phyloP scores from a whole-genome alignment of 257 asterid species.

The Nemophila menziesii region DNA sequence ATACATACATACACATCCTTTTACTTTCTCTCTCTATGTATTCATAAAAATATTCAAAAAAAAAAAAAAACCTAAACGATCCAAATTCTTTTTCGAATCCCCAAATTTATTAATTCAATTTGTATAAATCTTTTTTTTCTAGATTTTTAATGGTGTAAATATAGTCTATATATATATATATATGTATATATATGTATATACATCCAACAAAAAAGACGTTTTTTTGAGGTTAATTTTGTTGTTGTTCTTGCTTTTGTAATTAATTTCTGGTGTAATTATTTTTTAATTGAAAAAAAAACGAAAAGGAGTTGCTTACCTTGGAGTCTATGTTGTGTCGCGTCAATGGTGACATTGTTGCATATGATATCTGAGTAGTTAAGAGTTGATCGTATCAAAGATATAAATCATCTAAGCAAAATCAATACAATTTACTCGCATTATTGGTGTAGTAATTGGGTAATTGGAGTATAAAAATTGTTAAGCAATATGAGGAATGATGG shows the following conservation, averaged over 20 bases:
- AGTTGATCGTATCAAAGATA: background rate
- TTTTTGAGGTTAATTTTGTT: slow-evolving; percentile 37
- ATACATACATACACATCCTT: no score
- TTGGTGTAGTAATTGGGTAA: background rate
- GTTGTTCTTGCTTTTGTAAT: slow-evolving; percentile 30
- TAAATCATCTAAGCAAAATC: background rate
- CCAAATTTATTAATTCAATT: slow-evolving; percentile 24
- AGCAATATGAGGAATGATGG: slow-evolving; percentile 73
- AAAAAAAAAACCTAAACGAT: slow-evolving; percentile 17
- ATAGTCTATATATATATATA: background rate
- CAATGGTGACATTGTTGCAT: slow-evolving; percentile 12
- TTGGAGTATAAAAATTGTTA: background rate
- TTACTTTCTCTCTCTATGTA: background rate
- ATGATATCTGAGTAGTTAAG: slow-evolving; percentile 36
- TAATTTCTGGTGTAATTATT: slow-evolving; percentile 7
- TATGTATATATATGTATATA: background rate
- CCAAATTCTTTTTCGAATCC: slow-evolving; percentile 11
- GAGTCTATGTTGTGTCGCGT: background rate
- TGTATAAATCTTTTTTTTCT: slow-evolving; percentile 26
- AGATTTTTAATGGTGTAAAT: background rate
- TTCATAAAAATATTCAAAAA: background rate
- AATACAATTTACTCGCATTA: background rate
- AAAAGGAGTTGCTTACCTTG: background rate
- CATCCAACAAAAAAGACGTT: slow-evolving; percentile 25
- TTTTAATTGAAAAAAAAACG: background rate